These are phyloP conservation scores for Phytophthora multivora DNA, from an alignment of 352 stramenopile genomes.

Conservation along the genomic window DNA sequence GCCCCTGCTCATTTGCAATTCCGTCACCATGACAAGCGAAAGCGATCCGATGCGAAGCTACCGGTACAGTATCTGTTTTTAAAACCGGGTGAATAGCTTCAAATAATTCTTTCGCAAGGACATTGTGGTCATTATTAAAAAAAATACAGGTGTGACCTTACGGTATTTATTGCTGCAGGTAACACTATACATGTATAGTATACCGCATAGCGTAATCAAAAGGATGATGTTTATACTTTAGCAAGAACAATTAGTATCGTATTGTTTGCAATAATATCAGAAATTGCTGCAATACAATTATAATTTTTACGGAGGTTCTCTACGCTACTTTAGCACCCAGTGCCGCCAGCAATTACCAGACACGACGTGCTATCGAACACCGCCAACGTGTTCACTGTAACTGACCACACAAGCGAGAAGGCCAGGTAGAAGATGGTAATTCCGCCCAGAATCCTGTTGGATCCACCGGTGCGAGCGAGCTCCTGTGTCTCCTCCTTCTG, in stretches of 20 bases:
- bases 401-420: slow-evolving; percentile 32
- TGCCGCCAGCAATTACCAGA: slow-evolving; percentile 37
- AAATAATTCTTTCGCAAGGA: not conserved
- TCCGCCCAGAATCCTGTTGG: slow-evolving; percentile 30
- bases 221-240: too few relatives aligned
- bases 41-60: not conserved
- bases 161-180: not conserved
- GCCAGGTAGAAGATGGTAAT: slow-evolving; percentile 35
- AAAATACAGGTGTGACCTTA: not conserved
- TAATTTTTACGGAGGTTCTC: not conserved
- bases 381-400: slow-evolving; percentile 31
- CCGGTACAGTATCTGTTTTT: not conserved
- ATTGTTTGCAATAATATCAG: too few relatives aligned
- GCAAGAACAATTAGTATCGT: too few relatives aligned
- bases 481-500: slow-evolving; percentile 40
- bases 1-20: too few relatives aligned
- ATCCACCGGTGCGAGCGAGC: slow-evolving; percentile 27
- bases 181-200: too few relatives aligned
- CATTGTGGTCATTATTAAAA: too few relatives aligned
- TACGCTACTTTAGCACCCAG: slow-evolving; percentile 21
- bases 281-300: not conserved
- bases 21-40: not conserved
- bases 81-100: not conserved
- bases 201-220: too few relatives aligned
- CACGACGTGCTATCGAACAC: slow-evolving; percentile 42